Base-by-base conservation (phyloP, 2,329 filamentous ascomycete genomes). In the Fusarium xyrophilum region DNA sequence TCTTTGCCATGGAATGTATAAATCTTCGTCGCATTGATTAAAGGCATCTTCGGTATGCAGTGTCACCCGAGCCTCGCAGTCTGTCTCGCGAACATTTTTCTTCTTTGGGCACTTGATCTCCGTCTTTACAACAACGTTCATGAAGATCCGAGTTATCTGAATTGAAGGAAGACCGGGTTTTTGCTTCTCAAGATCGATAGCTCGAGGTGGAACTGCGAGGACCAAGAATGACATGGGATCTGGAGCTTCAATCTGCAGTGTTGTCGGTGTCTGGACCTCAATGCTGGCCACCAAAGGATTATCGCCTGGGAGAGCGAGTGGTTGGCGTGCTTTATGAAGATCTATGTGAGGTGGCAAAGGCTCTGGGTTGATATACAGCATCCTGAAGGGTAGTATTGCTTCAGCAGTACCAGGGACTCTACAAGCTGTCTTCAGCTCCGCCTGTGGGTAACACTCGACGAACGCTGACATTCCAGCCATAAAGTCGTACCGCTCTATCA, bases 381-480 rank as follows among this genome's bases (percentile, higher is more conserved):
- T 30, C n/a, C 17, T 56, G n/a, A 56, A 50, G 1, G 53, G 42
- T 1, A 38, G 0, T 17, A 51, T 51, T 10, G 53, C 32, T 36
- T 50, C 53, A 12, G 9, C 15, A 1, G 8, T 23, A 2, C 13
- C 13, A 56, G 53, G 25, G 4, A 32, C 53, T 19, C 43, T 27
- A 2, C 32, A 51, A 1, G 7, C 5, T 15, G 32, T 50, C 7
- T 50, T 27, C 23, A 56, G 19, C 5, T 56, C 53, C 15, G 53
- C 32, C 8, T 56, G 32, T 6, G 51, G 1, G 19, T 32, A 56
- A 13, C 51, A 56, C 9, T 56, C 53, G 7, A 56, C 53, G 3
- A 51, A 56, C 1, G 53, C 53, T 9, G 53, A 56, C 53, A 56
- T 56, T 4, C 53, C 53, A 8, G 53, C 51, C 53, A 56, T 56